Evolutionary conservation across 2,329 filamentous ascomycete species (phyloP).

Genomic region (Nigrospora oryzae): DNA sequence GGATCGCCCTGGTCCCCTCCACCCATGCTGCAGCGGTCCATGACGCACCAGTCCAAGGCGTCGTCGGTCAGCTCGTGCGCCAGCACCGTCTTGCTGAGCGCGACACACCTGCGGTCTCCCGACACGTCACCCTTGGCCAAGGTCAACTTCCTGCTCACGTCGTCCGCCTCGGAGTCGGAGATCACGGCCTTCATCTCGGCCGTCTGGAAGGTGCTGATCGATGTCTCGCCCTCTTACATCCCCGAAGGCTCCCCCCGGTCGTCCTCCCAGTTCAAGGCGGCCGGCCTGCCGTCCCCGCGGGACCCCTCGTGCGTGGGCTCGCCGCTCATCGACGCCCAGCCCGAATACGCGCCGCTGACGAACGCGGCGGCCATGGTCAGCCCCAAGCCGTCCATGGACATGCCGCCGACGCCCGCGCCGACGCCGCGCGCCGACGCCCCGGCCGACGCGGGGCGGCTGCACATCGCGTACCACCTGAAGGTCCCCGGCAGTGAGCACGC

Average conservation of each 20-base stretch:
- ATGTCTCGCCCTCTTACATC: slow-evolving; percentile 36
- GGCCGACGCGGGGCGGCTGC: no score
- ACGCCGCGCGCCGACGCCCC: background rate
- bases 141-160: slow-evolving; percentile 49
- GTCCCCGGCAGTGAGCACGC: no score
- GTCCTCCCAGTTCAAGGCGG: no score
- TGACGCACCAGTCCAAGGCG: no score
- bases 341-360: slow-evolving; percentile 12
- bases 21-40: no score
- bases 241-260: slow-evolving; percentile 21
- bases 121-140: slow-evolving; percentile 31
- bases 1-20: no score
- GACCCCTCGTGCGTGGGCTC: background rate
- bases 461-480: no score
- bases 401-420: slow-evolving; percentile 2
- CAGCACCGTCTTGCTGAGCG: no score
- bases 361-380: slow-evolving; percentile 14
- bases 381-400: no score
- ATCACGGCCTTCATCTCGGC: slow-evolving; percentile 44
- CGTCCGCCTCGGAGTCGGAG: slow-evolving; percentile 43
- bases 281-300: background rate
- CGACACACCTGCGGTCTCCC: background rate
- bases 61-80: no score
- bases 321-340: slow-evolving; percentile 8
- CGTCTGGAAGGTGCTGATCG: slow-evolving; percentile 39